A percentile compares a stretch with the other conserved stretches of the same genome.
Conservation (phyloP, 805 yeast genomes). For the Yueomyces sp. region DNA sequence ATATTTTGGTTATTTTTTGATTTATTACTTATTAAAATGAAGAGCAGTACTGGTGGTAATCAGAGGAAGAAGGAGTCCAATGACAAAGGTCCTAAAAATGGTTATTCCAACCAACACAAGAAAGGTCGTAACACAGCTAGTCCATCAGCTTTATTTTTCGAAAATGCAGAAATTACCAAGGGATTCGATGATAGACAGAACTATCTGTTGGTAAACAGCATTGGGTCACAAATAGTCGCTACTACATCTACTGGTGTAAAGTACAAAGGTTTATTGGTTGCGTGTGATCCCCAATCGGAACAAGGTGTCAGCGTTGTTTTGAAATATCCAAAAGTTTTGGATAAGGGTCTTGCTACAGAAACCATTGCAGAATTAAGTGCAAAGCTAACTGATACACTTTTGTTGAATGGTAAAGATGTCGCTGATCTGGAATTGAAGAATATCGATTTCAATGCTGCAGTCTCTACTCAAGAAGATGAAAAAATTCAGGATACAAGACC, state of each 20-base stretch:
- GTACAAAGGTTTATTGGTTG: conserved; percentile 44
- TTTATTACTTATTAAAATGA: too few relatives aligned
- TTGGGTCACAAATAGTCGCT: conserved; percentile 45
- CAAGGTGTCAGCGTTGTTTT: conserved; percentile 45
- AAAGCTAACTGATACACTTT: conserved; percentile 13
- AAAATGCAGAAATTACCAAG: conserved; percentile 17
- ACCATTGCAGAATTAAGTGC: conserved; percentile 4
- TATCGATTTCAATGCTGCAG: conserved; percentile 17
- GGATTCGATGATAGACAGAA: conserved; percentile 43
- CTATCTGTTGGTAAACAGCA: conserved; percentile 40
- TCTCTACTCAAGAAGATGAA: conserved; percentile 1
- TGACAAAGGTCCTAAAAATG: background rate
- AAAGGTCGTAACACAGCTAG: background rate
- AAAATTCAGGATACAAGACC: background rate
- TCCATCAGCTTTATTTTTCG: conserved; percentile 7
- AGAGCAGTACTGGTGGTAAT: background rate
- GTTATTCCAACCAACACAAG: background rate
- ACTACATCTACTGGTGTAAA: conserved; percentile 50
- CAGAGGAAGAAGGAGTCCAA: background rate
- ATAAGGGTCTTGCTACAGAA: background rate
- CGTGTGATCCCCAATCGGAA: conserved; percentile 29
- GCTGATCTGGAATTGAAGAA: conserved; percentile 28
- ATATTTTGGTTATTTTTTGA: too few relatives aligned
- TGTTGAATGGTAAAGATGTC: conserved; percentile 24
- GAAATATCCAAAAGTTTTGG: conserved; percentile 33